Base-by-base conservation (phyloP, 192 early-diverging fungal genomes). In the Haplosporangium gracile region DNA sequence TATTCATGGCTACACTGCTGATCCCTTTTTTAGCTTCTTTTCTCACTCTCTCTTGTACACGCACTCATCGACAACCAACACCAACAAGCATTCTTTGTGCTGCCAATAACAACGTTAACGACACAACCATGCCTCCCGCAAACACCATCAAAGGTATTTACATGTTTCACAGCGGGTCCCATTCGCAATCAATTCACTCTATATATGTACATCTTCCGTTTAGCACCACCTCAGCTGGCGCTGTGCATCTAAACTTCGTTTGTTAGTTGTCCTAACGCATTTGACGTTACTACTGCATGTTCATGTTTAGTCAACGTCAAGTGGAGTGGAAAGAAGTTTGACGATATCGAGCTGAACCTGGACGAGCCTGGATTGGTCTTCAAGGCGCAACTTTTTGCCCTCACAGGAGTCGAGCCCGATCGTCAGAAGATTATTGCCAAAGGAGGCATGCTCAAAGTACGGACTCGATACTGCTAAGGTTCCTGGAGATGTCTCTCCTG, bases 381-480 rank as follows among this genome's bases (percentile, higher is more conserved):
- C 90, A 98, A 98, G 87, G 93, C 91, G 68, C 96, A 97, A 89
- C 90, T 99, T 2, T 99, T 91, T 88, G 95, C 96, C 20, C 88
- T 99, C 73, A 98, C 98, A 5, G 95, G 95, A 45, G 98, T 99
- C 10, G 91, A 92, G 68, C 97, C 98, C 26, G 97, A 96, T 42
- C 90, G 98, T 63, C 98, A 99, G 89, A 98, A 97, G 89, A 94
- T 99, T 57, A 94, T 99, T 77, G 91, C 95, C 74, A 99, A 99
- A 83, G 98, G 98, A 70, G 97, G 95, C 10, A 92, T 94, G 74
- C 91, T 99, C 65, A 99, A 98, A 93, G 95, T 93, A 88, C 18
- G 55, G 34, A 38, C 16, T 9, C 24, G 16, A 38, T 4, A 32
- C 49, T 34, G 0, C 2, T 45, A 18, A 5, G 7, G 49, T 39